These are phyloP conservation scores for Talaromyces pinophilus DNA, from an alignment of 2,329 filamentous ascomycete species.

Conservation along the genomic window DNA sequence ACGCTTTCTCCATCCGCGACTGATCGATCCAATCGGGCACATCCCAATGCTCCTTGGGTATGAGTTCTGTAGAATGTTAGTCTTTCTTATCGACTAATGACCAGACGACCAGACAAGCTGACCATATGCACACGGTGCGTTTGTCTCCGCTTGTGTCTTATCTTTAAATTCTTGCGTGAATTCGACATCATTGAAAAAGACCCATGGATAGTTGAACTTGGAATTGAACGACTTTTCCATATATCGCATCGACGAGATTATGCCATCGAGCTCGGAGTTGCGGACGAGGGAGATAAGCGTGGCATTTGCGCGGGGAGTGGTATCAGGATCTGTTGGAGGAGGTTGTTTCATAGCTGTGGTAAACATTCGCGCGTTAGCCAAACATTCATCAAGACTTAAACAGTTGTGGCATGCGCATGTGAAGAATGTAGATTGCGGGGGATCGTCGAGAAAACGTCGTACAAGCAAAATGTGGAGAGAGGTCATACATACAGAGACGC, in stretches of 20 bases:
- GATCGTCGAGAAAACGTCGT: constrained; percentile 1
- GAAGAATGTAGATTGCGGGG: constrained; percentile 1
- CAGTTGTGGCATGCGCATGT: not conserved
- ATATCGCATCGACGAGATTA: constrained; percentile 86
- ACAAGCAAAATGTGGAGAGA: not conserved
- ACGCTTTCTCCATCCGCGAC: constrained; percentile 81
- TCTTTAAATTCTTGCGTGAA: constrained; percentile 95
- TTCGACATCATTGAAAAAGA: constrained; percentile 97
- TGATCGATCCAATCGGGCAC: constrained; percentile 88
- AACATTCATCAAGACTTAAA: not conserved
- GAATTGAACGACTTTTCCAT: constrained; percentile 93
- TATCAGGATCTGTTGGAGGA: constrained; percentile 18
- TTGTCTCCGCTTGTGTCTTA: constrained; percentile 78
- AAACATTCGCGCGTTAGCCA: not conserved
- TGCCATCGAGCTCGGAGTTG: constrained; percentile 81
- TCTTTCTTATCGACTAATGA: not conserved
- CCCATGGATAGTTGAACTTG: constrained; percentile 99
- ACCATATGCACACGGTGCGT: constrained; percentile 85
- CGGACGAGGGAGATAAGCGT: constrained; percentile 89
- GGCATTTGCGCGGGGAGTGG: constrained; percentile 72
- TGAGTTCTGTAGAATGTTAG: constrained; percentile 54
- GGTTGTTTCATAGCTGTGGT: constrained; percentile 20
- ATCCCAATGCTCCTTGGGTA: constrained; percentile 92
- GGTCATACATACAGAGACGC: constrained; percentile 23
- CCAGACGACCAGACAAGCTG: constrained; percentile 33